Conservation (phyloP, 768 basidiomycete species). For the Myochromella boudieri region DNA sequence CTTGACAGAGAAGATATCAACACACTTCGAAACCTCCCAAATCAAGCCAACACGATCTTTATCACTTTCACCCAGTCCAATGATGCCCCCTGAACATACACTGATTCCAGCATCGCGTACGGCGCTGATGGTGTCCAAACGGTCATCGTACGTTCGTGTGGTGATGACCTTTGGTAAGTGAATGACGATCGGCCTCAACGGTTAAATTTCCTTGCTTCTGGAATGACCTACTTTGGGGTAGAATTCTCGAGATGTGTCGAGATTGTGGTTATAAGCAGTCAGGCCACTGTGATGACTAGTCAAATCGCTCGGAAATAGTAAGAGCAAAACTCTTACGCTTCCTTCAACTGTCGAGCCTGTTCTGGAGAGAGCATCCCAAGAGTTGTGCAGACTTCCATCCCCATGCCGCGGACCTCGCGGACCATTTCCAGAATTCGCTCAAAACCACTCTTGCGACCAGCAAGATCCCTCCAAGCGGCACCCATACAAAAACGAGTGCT, state of each 20-base stretch:
- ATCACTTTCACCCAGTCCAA: slow-evolving; percentile 92
- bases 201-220: neutral
- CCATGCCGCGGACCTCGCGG: slow-evolving; percentile 85
- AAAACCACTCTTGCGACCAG: slow-evolving; percentile 90
- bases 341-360: slow-evolving; percentile 88
- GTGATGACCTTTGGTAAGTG: slow-evolving; percentile 75
- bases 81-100: slow-evolving; percentile 95
- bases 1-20: slow-evolving; percentile 12
- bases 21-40: slow-evolving; percentile 88
- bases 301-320: neutral
- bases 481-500: slow-evolving; percentile 99
- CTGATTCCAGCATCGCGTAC: slow-evolving; percentile 95
- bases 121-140: slow-evolving; percentile 83
- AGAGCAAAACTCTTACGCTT: slow-evolving; percentile 66
- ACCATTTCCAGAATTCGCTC: slow-evolving; percentile 95
- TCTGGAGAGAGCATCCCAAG: slow-evolving; percentile 95
- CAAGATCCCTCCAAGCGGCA: slow-evolving; percentile 95
- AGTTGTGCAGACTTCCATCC: slow-evolving; percentile 99
- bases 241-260: slow-evolving; percentile 96
- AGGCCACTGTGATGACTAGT: slow-evolving; percentile 58
- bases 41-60: slow-evolving; percentile 90
- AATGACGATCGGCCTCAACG: neutral
- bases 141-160: slow-evolving; percentile 91
- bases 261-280: slow-evolving; percentile 98
- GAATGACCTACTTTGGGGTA: slow-evolving; percentile 73